phyloP scores from a whole-genome alignment of 257 asterid genomes.

The Nicotiana sylvestris region DNA sequence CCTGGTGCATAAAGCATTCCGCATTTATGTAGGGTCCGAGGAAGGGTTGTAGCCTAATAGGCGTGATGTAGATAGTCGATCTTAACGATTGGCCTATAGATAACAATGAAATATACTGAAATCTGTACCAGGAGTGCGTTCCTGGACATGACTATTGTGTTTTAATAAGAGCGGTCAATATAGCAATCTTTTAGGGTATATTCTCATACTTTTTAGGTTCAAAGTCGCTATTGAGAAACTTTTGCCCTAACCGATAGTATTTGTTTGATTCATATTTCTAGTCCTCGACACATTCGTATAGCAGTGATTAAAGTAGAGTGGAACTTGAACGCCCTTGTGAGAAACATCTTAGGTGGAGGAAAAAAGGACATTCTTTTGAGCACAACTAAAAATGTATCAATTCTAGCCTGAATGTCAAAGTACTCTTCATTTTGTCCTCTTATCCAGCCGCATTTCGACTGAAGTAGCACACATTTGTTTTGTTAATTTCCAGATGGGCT shows the following conservation, averaged over 20 bases:
- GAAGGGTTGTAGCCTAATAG: too few species aligned
- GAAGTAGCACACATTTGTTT: not conserved
- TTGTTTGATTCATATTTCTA: too few species aligned
- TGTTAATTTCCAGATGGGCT: not conserved
- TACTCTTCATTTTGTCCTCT: not conserved
- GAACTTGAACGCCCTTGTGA: not conserved
- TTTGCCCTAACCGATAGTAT: too few species aligned
- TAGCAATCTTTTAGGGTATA: not conserved
- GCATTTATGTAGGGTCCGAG: too few species aligned
- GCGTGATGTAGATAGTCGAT: too few species aligned
- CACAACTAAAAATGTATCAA: not conserved
- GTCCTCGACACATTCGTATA: not conserved
- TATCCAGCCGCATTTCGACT: not conserved
- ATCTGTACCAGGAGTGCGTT: too few species aligned
- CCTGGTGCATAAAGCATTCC: too few species aligned
- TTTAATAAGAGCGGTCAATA: not conserved
- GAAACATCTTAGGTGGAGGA: not conserved
- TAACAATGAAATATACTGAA: too few species aligned
- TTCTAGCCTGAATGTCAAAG: not conserved
- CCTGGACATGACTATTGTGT: not conserved
- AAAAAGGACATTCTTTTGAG: not conserved
- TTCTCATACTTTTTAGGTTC: not conserved
- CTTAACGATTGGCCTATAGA: too few species aligned
- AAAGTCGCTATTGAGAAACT: not conserved
- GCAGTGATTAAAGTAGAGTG: not conserved